Evolutionary conservation across 2,329 filamentous ascomycete genomes (phyloP), one percentile per base, ranked within the genome.

Genomic region (Ceratocystis eucalypticola): DNA sequence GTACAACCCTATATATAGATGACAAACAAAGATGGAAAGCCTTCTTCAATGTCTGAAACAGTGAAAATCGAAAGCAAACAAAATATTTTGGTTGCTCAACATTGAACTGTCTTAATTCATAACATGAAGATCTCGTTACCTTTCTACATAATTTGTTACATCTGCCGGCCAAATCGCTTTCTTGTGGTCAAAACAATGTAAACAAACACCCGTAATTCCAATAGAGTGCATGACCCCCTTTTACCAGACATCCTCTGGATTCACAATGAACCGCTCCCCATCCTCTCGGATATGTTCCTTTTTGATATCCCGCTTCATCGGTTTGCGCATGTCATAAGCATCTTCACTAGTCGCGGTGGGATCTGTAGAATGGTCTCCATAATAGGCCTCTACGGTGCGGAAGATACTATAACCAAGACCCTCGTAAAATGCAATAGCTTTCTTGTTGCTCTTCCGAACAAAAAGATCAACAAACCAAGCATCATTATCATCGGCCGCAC

Each of bases 401-500:
- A 88, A 99, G 61, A 97, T 88, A 67, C 85, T 91, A 75, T 99
- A 96, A 70, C 94, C 94, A 83, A 97, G 87, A 70, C 84, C 88
- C 74, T 88, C 86, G 75, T 99, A 99, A 76, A 99, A 87, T 63
- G 83, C 81, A 72, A 96, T 92, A 5, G 94, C 94, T 70, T 89
- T 87, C 72, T 85, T 81, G 75, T 99, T 99, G 72, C 91, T 92
- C 69, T 87, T 88, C 55, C 94, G 82, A 59, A 99, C 94, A 73
- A 96, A 99, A 63, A 99, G 77, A 75, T 99, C 94, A 57, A 97
- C 89, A 74, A 99, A 99, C 89, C 91, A 97, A 59, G 91, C 87
- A 69, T 95, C 80, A 70, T 91, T 87, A 63, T 85, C 86, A 71
- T 96, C 88, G 50, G 89, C 91, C 1, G 85, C 87, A n/a, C 81